phyloP scores from a whole-genome alignment of 192 early-diverging fungal genomes.

The Paraglomus occultum region DNA sequence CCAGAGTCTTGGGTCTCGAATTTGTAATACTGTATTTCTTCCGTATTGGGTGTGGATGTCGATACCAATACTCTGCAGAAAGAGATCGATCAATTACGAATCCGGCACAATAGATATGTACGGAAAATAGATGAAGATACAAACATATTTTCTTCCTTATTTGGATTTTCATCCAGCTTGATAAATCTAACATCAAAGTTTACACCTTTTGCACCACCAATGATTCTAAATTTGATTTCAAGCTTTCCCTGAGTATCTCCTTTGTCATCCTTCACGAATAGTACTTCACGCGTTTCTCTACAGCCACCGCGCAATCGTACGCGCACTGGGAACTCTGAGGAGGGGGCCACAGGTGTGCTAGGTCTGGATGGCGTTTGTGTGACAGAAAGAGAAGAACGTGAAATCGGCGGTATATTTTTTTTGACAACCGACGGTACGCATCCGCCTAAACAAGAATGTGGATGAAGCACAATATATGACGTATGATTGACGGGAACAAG shows the following conservation, averaged over 20 bases:
- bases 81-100: no score
- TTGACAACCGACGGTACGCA: constrained; percentile 42
- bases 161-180: not conserved
- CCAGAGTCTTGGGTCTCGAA: not conserved
- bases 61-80: constrained; percentile 3
- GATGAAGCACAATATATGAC: constrained; percentile 31
- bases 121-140: not conserved
- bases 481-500: constrained; percentile 4
- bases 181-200: constrained; percentile 9
- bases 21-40: not conserved
- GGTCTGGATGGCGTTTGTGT: not conserved
- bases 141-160: constrained; percentile 2
- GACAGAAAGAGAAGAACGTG: constrained; percentile 8
- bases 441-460: constrained; percentile 26
- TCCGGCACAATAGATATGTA: no score
- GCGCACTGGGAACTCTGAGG: not conserved
- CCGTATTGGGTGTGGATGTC: not conserved
- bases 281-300: no score
- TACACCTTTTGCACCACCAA: not conserved
- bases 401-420: constrained; percentile 41
- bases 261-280: no score
- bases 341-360: not conserved
- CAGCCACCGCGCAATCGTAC: no score
- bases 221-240: constrained; percentile 1
- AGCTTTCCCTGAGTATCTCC: not conserved